A percentile compares a stretch with the other conserved stretches of the same genome.
phyloP scores from a whole-genome alignment of 352 stramenopile genomes.

The Pythium monospermum region DNA sequence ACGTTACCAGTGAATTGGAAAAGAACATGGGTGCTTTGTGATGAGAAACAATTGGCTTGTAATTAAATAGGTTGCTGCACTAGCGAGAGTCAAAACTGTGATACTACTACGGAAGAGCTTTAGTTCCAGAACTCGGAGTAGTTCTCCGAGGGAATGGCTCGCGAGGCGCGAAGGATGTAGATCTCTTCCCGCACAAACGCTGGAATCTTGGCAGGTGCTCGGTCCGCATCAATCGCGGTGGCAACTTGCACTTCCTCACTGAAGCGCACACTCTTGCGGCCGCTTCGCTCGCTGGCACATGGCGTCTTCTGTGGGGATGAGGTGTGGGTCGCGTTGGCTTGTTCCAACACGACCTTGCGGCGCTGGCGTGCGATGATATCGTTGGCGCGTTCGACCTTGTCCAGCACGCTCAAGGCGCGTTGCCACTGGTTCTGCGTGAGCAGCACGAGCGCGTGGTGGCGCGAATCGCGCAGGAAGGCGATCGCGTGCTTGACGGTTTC shows the following conservation, averaged over 20 bases:
- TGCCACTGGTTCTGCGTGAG: slow-evolving; percentile 74
- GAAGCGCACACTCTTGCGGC: slow-evolving; percentile 34
- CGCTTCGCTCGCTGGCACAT: slow-evolving; percentile 19
- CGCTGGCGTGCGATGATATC: slow-evolving; percentile 71
- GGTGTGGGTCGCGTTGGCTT: slow-evolving; percentile 40
- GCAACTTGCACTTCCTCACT: slow-evolving; percentile 23
- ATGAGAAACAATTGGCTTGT: no score
- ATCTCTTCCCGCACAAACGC: slow-evolving; percentile 75
- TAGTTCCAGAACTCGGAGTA: slow-evolving; percentile 80
- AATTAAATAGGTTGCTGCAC: no score
- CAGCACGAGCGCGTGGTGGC: slow-evolving; percentile 60
- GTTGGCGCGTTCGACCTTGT: slow-evolving; percentile 80
- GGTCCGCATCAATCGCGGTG: slow-evolving; percentile 39
- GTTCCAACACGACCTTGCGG: slow-evolving; percentile 49
- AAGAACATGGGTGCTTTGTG: no score
- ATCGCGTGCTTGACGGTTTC: slow-evolving; percentile 64
- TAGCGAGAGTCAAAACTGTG: no score
- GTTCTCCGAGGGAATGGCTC: slow-evolving; percentile 66
- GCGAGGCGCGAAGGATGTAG: slow-evolving; percentile 64
- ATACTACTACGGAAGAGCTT: no score
- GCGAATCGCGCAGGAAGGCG: slow-evolving; percentile 71
- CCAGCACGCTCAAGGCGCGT: slow-evolving; percentile 59
- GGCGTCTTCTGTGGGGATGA: no score
- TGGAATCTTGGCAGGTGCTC: slow-evolving; percentile 49
- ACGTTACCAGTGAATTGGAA: no score